phyloP scores from a whole-genome alignment of 2,329 filamentous ascomycete species.

The Apiospora rasikravindrae region DNA sequence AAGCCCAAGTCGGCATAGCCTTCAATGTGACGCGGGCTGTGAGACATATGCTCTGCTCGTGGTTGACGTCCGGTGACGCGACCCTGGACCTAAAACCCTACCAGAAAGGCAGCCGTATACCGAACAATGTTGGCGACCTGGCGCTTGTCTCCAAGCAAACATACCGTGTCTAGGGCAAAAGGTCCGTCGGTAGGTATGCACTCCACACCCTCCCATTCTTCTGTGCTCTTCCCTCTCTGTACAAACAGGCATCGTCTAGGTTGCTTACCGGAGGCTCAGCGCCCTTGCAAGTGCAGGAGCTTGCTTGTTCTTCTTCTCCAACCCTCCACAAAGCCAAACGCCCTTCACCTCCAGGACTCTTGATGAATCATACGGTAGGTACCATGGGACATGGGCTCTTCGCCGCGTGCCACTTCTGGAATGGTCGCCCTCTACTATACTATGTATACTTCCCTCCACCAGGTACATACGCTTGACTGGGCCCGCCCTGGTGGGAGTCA shows the following conservation, averaged over 20 bases:
- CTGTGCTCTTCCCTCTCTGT: not conserved
- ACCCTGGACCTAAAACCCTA: slow-evolving; percentile 10
- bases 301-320: not conserved
- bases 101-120: not conserved
- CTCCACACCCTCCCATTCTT: slow-evolving; percentile 3
- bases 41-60: slow-evolving; percentile 8
- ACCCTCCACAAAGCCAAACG: slow-evolving; percentile 6
- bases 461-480: not conserved
- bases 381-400: slow-evolving; percentile 1
- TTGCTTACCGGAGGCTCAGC: slow-evolving; percentile 2
- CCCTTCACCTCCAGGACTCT: not conserved
- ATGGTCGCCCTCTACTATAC: not conserved
- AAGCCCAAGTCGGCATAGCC: slow-evolving; percentile 5
- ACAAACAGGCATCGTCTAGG: slow-evolving; percentile 2
- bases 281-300: slow-evolving; percentile 6
- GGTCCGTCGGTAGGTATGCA: not conserved
- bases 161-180: not conserved
- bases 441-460: not conserved
- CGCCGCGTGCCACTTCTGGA: slow-evolving; percentile 20
- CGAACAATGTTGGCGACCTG: slow-evolving; percentile 7
- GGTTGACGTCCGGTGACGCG: slow-evolving; percentile 10
- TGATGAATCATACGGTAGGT: slow-evolving; percentile 12
- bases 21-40: slow-evolving; percentile 11
- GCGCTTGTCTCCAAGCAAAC: not conserved
- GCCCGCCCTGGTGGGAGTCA: not conserved